Conservation (phyloP, 495 filamentous ascomycete genomes). For the Aspergillus nanangensis region DNA sequence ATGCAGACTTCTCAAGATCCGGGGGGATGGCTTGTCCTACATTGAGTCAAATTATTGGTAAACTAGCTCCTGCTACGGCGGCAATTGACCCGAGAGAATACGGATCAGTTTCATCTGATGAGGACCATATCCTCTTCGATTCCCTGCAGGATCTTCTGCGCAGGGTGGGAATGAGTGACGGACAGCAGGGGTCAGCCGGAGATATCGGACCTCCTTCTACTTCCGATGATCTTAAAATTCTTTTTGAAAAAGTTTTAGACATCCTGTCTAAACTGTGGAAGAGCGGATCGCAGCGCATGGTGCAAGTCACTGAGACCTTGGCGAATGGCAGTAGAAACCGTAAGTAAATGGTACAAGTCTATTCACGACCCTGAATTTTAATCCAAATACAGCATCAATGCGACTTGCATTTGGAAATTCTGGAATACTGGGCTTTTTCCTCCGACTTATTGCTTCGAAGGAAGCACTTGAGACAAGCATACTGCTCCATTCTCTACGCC, state of each 20-base stretch:
- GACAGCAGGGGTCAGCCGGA: too few relatives aligned
- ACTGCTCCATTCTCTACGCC: slow-evolving; percentile 55
- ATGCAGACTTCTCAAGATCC: too few relatives aligned
- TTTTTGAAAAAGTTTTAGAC: slow-evolving; percentile 19
- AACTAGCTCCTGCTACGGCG: not conserved
- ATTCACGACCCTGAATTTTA: slow-evolving; percentile 9
- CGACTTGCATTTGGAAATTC: slow-evolving; percentile 61
- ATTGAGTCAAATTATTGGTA: not conserved
- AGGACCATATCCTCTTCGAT: slow-evolving; percentile 1
- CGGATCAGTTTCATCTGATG: not conserved
- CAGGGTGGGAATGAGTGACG: not conserved
- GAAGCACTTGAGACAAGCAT: slow-evolving; percentile 28
- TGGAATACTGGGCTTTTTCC: slow-evolving; percentile 63
- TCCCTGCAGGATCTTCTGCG: slow-evolving; percentile 8
- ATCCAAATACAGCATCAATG: slow-evolving; percentile 49
- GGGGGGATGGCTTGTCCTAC: not conserved
- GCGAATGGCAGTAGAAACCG: slow-evolving; percentile 65
- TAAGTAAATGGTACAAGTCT: slow-evolving; percentile 35
- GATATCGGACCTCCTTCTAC: slow-evolving; percentile 22
- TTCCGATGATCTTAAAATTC: slow-evolving; percentile 22
- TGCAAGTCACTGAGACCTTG: slow-evolving; percentile 51
- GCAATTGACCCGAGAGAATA: not conserved
- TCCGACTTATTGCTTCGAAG: slow-evolving; percentile 45
- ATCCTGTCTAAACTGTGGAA: slow-evolving; percentile 34
- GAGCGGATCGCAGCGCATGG: slow-evolving; percentile 38